Base-by-base conservation (phyloP, 257 asterid genomes). In the Pogostemon cablin region DNA sequence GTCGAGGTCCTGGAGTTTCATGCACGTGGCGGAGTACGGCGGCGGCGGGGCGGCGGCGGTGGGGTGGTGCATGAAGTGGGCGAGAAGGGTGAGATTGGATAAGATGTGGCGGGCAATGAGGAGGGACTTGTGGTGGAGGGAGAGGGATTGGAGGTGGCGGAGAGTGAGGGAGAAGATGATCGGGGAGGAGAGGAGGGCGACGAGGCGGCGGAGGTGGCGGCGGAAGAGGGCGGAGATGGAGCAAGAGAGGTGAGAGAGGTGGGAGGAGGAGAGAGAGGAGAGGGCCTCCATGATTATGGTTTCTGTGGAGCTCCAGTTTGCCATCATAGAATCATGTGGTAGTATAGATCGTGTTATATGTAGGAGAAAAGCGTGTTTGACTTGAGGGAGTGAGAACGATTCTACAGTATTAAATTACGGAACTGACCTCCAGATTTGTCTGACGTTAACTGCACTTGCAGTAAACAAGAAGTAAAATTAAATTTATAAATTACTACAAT, bases 101-200 rank as follows among this genome's bases (percentile, higher is more conserved):
- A 85, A 42, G 73, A 90, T 93, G 86, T 88, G 86, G 67, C 81
- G 85, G 82, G 95, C 93, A 44, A 93, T 81, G 78, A 93, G 97
- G 69, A 87, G 85, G 74, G 92, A 88, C 9, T 88, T 93, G 47
- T 84, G 78, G 79, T 77, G 90, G 81, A 87, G 92, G 38, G 97
- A 82, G 76, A 90, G 90, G 57, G 96, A 78, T 8, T 82, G 93
- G 71, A 93, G 92, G 92, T 79, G 86, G 81, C 80, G 93, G 84
- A 93, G 86, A 12, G 97, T 79, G 86, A 93, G 86, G 77, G 84
- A 71, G 81, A 90, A 93, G 71, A 84, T 79, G 37, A 79, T 44
- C 3, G 96, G 96, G 71, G 92, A 80, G 67, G 93, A 83, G 78
- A 93, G 88, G 78, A 93, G 80, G 11, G 87, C 25, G 74, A 78